Conservation (phyloP, 495 filamentous ascomycete genomes). For the Amniculicola lignicola region DNA sequence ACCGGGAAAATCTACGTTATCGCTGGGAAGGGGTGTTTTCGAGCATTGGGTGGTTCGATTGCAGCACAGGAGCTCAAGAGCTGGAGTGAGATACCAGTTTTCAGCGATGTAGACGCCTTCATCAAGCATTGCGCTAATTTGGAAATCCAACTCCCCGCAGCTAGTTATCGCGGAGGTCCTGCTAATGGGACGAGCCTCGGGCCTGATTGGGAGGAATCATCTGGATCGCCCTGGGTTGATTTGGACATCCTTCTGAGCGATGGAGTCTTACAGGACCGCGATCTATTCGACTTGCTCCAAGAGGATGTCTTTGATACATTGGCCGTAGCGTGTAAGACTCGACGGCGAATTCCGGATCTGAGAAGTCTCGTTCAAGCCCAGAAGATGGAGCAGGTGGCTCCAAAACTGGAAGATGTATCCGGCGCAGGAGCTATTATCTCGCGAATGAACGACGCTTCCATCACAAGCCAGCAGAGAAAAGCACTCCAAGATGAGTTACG, state of each 20-base stretch:
- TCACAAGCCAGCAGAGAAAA: neutral
- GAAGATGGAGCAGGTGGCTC: conserved; percentile 16
- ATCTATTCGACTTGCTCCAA: conserved; percentile 6
- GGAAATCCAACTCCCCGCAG: conserved; percentile 4
- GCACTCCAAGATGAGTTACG: conserved; percentile 13
- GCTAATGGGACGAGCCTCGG: conserved; percentile 13
- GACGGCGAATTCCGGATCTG: conserved; percentile 19
- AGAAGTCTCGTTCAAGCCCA: conserved; percentile 15
- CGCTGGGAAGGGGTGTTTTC: conserved; percentile 43
- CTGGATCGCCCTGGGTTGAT: conserved; percentile 12
- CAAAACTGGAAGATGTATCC: conserved; percentile 25
- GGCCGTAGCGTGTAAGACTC: conserved; percentile 19
- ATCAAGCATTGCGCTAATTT: conserved; percentile 19
- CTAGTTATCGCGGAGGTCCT: conserved; percentile 5
- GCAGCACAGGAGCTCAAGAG: conserved; percentile 24
- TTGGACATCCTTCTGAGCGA: conserved; percentile 12
- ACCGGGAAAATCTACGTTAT: conserved; percentile 36
- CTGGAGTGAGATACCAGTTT: conserved; percentile 36
- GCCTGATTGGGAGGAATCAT: conserved; percentile 18
- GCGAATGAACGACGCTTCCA: conserved; percentile 1
- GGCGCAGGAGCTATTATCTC: conserved; percentile 26
- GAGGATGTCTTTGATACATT: conserved; percentile 27
- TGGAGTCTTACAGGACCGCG: conserved; percentile 5
- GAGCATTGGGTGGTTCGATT: conserved; percentile 25
- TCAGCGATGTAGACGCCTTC: conserved; percentile 30